These are phyloP conservation scores for Spatholobus suberectus DNA, from an alignment of 306 rosid genomes.

Conservation along the genomic window DNA sequence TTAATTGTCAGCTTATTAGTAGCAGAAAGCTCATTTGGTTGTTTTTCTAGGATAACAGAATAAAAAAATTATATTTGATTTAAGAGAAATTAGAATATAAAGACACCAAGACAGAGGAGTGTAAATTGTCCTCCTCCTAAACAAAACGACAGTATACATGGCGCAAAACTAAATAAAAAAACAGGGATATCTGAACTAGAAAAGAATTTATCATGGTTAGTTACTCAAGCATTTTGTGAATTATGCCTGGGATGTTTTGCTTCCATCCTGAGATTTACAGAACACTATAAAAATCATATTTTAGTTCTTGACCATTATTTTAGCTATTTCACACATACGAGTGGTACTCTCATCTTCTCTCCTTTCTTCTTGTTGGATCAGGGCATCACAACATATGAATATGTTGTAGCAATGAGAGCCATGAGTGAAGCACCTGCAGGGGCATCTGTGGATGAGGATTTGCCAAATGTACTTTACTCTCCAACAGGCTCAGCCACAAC, in stretches of 20 bases:
- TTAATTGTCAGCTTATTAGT: slow-evolving; percentile 3
- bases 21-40: slow-evolving; percentile 19
- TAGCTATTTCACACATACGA: slow-evolving; percentile 7
- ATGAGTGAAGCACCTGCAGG: slow-evolving; percentile 85
- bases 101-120: background rate
- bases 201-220: background rate
- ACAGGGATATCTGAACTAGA: background rate
- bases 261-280: slow-evolving; percentile 21
- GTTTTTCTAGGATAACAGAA: slow-evolving; percentile 11
- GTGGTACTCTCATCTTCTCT: slow-evolving; percentile 32
- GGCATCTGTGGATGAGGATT: slow-evolving; percentile 71
- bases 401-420: slow-evolving; percentile 97
- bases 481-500: slow-evolving; percentile 94
- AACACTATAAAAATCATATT: background rate
- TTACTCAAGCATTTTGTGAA: background rate
- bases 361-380: slow-evolving; percentile 49
- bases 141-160: background rate
- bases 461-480: slow-evolving; percentile 74
- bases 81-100: slow-evolving; percentile 17
- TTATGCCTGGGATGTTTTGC: slow-evolving; percentile 8
- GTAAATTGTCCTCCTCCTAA: slow-evolving; percentile 7
- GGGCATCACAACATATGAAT: slow-evolving; percentile 98
- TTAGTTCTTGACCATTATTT: slow-evolving; percentile 32
- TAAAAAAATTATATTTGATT: background rate
- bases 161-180: background rate